Percentiles rank a stretch among this genome's conserved stretches.
Evolutionary conservation across 805 yeast genomes (phyloP).

Genomic region (Nakazawaea pomicola): DNA sequence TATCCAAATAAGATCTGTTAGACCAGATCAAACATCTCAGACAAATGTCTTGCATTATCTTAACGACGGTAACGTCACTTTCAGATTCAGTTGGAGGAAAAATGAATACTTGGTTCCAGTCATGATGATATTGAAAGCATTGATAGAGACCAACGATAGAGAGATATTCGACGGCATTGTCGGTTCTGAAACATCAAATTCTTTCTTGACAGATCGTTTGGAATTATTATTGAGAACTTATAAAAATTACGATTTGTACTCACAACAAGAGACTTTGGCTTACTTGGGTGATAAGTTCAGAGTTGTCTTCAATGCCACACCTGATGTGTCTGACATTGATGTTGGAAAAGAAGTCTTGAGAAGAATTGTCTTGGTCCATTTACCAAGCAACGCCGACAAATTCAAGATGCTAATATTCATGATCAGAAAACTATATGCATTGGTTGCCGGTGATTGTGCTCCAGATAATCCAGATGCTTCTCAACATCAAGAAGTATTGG

Average conservation of each 20-base stretch:
- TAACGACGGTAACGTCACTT: slow-evolving; percentile 92
- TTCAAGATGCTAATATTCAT: slow-evolving; percentile 84
- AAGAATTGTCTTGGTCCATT: slow-evolving; percentile 86
- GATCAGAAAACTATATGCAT: slow-evolving; percentile 90
- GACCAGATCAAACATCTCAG: slow-evolving; percentile 97
- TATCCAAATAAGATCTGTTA: slow-evolving; percentile 88
- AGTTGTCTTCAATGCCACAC: slow-evolving; percentile 84
- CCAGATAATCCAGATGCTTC: slow-evolving; percentile 99
- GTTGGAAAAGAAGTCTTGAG: slow-evolving; percentile 83
- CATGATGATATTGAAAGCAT: slow-evolving; percentile 85
- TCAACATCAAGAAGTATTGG: slow-evolving; percentile 93
- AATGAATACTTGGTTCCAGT: slow-evolving; percentile 94
- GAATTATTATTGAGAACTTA: slow-evolving; percentile 87
- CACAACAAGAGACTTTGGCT: slow-evolving; percentile 86
- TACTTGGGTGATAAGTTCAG: slow-evolving; percentile 95
- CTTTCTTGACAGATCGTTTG: slow-evolving; percentile 96
- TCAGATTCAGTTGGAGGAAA: slow-evolving; percentile 95
- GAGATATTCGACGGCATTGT: slow-evolving; percentile 95
- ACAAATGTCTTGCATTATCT: slow-evolving; percentile 96
- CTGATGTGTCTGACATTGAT: slow-evolving; percentile 82
- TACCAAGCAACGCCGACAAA: slow-evolving; percentile 70
- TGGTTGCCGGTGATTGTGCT: slow-evolving; percentile 94
- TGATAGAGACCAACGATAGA: slow-evolving; percentile 86
- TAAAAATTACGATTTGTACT: slow-evolving; percentile 72
- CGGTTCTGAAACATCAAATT: slow-evolving; percentile 80